A percentile compares a stretch with the other conserved stretches of the same genome.
phyloP scores from a whole-genome alignment of 192 early-diverging fungal genomes.

The Endogone sp. region DNA sequence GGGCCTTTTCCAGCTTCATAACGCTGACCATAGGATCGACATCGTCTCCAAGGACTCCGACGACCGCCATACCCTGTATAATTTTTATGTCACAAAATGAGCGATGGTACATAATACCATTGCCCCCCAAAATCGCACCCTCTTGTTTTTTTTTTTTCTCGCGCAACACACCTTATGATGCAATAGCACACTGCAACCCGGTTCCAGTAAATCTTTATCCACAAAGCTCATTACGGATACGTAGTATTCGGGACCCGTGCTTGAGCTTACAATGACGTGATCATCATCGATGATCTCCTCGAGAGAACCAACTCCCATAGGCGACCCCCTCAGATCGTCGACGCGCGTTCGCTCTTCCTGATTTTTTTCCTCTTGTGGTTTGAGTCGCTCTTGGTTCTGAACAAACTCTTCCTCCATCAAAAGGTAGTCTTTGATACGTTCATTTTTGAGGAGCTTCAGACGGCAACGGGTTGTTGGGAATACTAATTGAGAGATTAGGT shows the following conservation, averaged over 20 bases:
- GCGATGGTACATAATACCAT: background rate
- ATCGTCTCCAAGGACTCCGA: slow-evolving; percentile 95
- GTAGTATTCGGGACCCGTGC: slow-evolving; percentile 94
- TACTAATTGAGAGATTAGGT: slow-evolving; percentile 46
- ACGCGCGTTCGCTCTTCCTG: slow-evolving; percentile 93
- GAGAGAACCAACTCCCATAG: slow-evolving; percentile 93
- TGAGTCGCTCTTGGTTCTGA: slow-evolving; percentile 95
- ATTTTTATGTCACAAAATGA: background rate
- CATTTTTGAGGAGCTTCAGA: slow-evolving; percentile 95
- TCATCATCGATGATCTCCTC: slow-evolving; percentile 99
- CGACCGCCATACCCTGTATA: slow-evolving; percentile 70
- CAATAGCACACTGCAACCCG: slow-evolving; percentile 91
- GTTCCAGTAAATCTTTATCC: slow-evolving; percentile 97
- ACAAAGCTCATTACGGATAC: slow-evolving; percentile 98
- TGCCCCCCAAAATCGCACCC: too few species aligned
- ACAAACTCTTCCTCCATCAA: slow-evolving; percentile 99
- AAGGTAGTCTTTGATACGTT: slow-evolving; percentile 98
- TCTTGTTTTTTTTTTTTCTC: too few species aligned
- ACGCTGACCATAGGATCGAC: slow-evolving; percentile 98
- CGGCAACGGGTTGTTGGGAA: slow-evolving; percentile 96
- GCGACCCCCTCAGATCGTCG: slow-evolving; percentile 93
- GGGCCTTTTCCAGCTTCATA: slow-evolving; percentile 99
- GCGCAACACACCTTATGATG: slow-evolving; percentile 73
- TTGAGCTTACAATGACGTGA: slow-evolving; percentile 95
- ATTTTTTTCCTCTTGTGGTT: slow-evolving; percentile 93